Conservation (phyloP, 2,329 filamentous ascomycete species). For the Curvularia sp. region DNA sequence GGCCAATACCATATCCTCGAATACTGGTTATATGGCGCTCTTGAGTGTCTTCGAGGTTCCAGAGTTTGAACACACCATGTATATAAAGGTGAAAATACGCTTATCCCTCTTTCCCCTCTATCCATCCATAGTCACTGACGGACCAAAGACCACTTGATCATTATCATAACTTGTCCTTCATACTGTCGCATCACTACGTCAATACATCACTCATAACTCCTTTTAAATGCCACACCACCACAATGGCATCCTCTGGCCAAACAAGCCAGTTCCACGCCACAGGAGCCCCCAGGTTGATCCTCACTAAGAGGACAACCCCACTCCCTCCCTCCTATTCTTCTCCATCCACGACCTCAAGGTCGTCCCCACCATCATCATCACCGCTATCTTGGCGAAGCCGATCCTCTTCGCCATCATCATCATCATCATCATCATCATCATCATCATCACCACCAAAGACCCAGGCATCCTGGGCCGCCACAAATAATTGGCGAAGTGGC, state of each 20-base stretch:
- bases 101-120: not conserved
- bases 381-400: not conserved
- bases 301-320: not conserved
- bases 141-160: not conserved
- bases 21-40: not conserved
- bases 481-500: slow-evolving; percentile 8
- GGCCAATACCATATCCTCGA: not conserved
- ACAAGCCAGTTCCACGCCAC: not conserved
- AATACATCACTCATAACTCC: not conserved
- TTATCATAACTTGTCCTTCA: not conserved
- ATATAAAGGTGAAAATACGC: not conserved
- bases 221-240: slow-evolving; percentile 2
- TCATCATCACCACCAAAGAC: slow-evolving; percentile 4
- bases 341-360: slow-evolving; percentile 5
- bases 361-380: not conserved
- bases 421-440: slow-evolving; percentile 3
- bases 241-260: slow-evolving; percentile 2
- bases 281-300: not conserved
- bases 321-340: not conserved
- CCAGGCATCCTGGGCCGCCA: not conserved
- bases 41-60: not conserved
- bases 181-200: not conserved
- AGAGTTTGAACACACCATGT: not conserved
- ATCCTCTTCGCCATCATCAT: slow-evolving; percentile 1
- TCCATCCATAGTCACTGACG: not conserved